Evolutionary conservation across 2,329 filamentous ascomycete species (phyloP).

Genomic region (Polytolypa hystricis): DNA sequence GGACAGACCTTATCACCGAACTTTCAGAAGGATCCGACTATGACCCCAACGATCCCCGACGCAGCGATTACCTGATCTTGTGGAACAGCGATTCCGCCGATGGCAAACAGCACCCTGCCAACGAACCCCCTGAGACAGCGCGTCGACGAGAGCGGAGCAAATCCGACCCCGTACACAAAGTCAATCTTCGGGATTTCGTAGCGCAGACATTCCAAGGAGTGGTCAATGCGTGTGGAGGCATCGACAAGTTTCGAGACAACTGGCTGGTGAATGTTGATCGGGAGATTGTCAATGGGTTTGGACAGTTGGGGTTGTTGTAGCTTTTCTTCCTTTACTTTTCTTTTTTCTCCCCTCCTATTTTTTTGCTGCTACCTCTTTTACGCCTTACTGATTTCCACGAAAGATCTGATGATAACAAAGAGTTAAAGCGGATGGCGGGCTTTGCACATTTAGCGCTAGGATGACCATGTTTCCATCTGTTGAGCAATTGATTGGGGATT

Average conservation of each 20-base stretch:
- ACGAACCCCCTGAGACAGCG: conserved; percentile 31
- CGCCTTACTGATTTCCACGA: no score
- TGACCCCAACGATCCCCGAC: conserved; percentile 22
- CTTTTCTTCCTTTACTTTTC: no score
- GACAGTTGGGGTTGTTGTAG: conserved; percentile 11
- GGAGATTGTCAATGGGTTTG: conserved; percentile 26
- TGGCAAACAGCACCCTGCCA: conserved; percentile 23
- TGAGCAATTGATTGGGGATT: no score
- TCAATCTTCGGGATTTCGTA: conserved; percentile 36
- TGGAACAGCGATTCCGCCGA: conserved; percentile 23
- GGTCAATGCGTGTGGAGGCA: conserved; percentile 30
- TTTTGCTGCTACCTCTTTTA: no score
- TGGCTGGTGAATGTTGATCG: conserved; percentile 35
- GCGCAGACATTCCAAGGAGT: conserved; percentile 29
- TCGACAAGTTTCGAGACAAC: conserved; percentile 31
- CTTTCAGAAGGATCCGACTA: conserved; percentile 30
- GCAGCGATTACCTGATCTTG: conserved; percentile 32
- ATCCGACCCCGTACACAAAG: conserved; percentile 31
- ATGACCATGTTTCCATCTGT: no score
- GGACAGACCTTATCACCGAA: conserved; percentile 37
- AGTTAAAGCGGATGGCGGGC: no score
- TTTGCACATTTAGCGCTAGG: no score
- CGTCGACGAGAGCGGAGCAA: conserved; percentile 31
- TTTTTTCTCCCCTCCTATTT: no score
- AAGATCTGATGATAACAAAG: no score